A percentile compares a stretch with the other conserved stretches of the same genome.
Evolutionary conservation across 108 stramenopile species (phyloP).

Genomic region (Fragilaria crotonensis): DNA sequence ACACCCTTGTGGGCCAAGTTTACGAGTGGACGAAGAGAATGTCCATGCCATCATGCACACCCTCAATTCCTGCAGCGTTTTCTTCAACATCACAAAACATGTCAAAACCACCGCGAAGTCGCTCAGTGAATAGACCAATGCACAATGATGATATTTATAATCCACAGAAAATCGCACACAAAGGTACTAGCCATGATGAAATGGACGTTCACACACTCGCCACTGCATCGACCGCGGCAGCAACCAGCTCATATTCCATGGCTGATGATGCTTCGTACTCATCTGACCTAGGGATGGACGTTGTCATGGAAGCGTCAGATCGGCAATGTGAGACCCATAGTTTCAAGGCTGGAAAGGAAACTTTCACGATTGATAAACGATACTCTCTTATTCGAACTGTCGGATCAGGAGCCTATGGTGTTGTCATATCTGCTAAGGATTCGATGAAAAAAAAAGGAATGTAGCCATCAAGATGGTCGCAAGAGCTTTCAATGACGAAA

Average conservation of each 20-base stretch:
- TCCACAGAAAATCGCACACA: conserved; percentile 16
- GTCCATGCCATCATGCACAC: conserved; percentile 30
- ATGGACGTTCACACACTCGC: conserved; percentile 43
- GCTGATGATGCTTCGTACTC: conserved; percentile 34
- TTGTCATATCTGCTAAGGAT: conserved; percentile 89
- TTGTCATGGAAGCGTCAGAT: conserved; percentile 28
- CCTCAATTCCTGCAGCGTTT: not conserved
- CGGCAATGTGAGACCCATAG: conserved; percentile 56
- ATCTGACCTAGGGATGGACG: conserved; percentile 45
- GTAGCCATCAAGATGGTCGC: conserved; percentile 99
- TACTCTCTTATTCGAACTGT: conserved; percentile 77
- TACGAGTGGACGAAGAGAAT: conserved; percentile 47
- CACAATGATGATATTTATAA: conserved; percentile 12
- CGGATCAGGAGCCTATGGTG: conserved; percentile 97
- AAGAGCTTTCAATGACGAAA: conserved; percentile 92
- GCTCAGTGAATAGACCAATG: conserved; percentile 3
- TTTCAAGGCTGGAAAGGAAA: conserved; percentile 77
- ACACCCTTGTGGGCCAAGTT: conserved; percentile 8
- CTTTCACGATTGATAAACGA: conserved; percentile 77
- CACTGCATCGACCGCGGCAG: conserved; percentile 55
- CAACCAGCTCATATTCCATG: conserved; percentile 42
- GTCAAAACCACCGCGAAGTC: not conserved
- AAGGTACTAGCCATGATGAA: conserved; percentile 25
- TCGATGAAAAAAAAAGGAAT: conserved; percentile 39
- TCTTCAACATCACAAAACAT: not conserved